Conservation (phyloP, 768 basidiomycete species). For the Cubamyces lactineus region DNA sequence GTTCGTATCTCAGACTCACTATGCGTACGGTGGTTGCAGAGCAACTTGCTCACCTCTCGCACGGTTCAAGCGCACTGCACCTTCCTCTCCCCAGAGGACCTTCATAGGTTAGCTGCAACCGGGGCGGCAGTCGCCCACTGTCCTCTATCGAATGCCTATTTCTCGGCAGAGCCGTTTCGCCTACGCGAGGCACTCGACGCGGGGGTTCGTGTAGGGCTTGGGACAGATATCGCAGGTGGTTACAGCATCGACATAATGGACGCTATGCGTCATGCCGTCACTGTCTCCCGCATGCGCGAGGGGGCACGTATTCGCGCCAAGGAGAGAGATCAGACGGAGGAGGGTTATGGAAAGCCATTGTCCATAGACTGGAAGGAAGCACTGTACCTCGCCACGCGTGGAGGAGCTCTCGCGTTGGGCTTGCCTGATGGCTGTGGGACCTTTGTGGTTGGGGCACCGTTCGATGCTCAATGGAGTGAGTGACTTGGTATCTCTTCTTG, state of each 20-base stretch:
- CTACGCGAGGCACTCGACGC: slow-evolving; percentile 69
- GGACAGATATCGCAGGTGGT: slow-evolving; percentile 86
- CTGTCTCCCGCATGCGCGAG: slow-evolving; percentile 70
- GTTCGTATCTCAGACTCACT: neutral
- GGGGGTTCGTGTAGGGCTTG: slow-evolving; percentile 75
- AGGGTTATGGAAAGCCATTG: slow-evolving; percentile 34
- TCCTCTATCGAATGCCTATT: slow-evolving; percentile 88
- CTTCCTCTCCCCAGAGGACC: slow-evolving; percentile 58
- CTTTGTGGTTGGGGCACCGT: slow-evolving; percentile 63
- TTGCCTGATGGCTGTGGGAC: slow-evolving; percentile 50
- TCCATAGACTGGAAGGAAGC: slow-evolving; percentile 82
- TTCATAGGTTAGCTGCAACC: slow-evolving; percentile 50
- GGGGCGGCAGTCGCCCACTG: slow-evolving; percentile 82
- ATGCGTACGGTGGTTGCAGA: slow-evolving; percentile 40
- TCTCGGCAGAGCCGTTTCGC: slow-evolving; percentile 71
- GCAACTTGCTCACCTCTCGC: slow-evolving; percentile 58
- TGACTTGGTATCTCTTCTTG: slow-evolving; percentile 5
- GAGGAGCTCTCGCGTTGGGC: slow-evolving; percentile 73
- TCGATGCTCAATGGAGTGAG: slow-evolving; percentile 80
- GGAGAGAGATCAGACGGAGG: slow-evolving; percentile 6
- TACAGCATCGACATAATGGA: slow-evolving; percentile 79
- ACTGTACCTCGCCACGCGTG: slow-evolving; percentile 79
- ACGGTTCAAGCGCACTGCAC: slow-evolving; percentile 92
- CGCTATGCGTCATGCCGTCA: slow-evolving; percentile 80
- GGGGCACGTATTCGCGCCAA: slow-evolving; percentile 42